Base-by-base conservation (phyloP, 805 yeast species). In the Candida loeiensis region DNA sequence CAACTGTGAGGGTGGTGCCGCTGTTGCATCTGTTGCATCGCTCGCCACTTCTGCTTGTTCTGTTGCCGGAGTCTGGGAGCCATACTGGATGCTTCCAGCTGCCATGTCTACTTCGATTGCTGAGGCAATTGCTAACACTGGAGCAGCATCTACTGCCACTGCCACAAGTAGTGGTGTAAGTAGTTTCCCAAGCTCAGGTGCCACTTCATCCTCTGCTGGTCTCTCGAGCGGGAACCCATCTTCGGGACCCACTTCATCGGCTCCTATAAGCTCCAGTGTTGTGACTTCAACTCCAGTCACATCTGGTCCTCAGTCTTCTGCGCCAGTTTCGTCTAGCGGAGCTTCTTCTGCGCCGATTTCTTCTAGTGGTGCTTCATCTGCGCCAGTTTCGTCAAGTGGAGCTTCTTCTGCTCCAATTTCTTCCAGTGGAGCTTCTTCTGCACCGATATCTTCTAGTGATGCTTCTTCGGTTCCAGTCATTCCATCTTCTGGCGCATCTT, bases 21-120 rank as follows among this genome's bases (percentile, higher is more conserved):
- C 64, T 31, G 44, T 29, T 14, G 18, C 46, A 14, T 64, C 62
- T 38, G 29, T 25, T 13, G 54, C 63, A n/a, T 40, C 55, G 21
- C 50, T 55, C 43, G 71, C 69, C 41, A 43, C 46, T 22, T 56
- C 65, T 19, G 34, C 55, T 38, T 66, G 72, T 53, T 50, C 59
- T 16, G 40, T 55, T 21, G 68, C 62, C 21, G 65, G 68, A 44
- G 62, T 61, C 19, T 50, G 56, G 54, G 48, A 47, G 18, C 67
- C 67, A 43, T 62, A 56, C 50, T 61, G 65, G 65, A 46, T 49
- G 43, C 45, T 59, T 26, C 51, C 56, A 36, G 50, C 54, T 31
- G 46, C 58, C 15, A 55, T 52, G 14, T 40, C 56, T 16, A 51
- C 60, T 25, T 38, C 50, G 6, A 51, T 63, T 39, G 45, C 45